A percentile compares a stretch with the other conserved stretches of the same genome.
These are phyloP conservation scores for Rhipidocladum racemiflorum DNA, from an alignment of 176 grass and related monocot species.

Conservation along the genomic window DNA sequence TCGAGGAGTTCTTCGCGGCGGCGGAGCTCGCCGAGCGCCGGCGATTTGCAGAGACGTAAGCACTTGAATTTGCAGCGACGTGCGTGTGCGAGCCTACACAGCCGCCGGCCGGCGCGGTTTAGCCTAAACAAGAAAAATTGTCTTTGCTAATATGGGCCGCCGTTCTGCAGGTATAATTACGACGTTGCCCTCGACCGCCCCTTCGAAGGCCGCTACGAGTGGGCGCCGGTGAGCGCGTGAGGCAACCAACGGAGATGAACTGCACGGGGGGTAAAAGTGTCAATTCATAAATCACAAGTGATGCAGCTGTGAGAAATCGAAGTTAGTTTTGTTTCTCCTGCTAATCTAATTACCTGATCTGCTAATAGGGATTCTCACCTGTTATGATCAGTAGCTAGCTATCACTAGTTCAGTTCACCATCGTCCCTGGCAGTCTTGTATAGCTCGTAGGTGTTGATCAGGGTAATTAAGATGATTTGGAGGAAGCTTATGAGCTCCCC, in stretches of 20 bases:
- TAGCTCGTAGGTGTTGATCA: not conserved
- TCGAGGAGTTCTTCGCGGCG: conserved; percentile 60
- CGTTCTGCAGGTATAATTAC: conserved; percentile 50
- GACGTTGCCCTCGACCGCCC: conserved; percentile 44
- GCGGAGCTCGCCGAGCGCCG: conserved; percentile 45
- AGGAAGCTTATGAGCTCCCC: conserved; percentile 26
- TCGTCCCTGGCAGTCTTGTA: not conserved
- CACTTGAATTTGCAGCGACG: not conserved
- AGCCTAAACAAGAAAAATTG: not conserved
- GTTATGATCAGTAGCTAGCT: not conserved
- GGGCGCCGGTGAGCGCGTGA: conserved; percentile 33
- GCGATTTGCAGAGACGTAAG: conserved; percentile 46
- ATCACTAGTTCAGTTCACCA: not conserved
- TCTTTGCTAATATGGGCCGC: not conserved
- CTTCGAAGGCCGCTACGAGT: conserved; percentile 48
- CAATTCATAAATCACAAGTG: not conserved
- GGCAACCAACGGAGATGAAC: too few relatives aligned
- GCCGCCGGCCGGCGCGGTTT: not conserved
- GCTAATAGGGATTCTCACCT: not conserved
- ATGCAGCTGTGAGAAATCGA: not conserved
- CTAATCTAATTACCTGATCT: not conserved
- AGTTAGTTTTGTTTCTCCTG: not conserved
- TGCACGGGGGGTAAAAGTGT: not conserved
- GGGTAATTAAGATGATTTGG: not conserved
- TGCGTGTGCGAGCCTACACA: not conserved